These are phyloP conservation scores for Clohesyomyces aquaticus DNA, from an alignment of 495 filamentous ascomycete species.

Conservation along the genomic window DNA sequence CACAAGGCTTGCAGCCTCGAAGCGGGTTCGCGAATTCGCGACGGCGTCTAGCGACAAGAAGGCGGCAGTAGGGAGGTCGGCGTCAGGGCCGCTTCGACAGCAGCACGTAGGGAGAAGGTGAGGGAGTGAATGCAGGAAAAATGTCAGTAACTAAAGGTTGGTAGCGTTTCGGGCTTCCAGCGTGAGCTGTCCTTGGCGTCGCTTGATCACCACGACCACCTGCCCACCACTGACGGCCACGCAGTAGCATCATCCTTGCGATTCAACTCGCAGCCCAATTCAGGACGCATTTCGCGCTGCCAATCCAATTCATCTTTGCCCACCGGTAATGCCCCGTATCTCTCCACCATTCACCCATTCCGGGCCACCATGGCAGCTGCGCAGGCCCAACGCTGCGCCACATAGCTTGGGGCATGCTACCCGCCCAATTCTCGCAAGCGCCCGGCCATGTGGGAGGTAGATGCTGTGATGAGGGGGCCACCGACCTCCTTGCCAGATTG, in stretches of 20 bases:
- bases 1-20: background rate
- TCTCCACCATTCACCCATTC: background rate
- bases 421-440: background rate
- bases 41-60: background rate
- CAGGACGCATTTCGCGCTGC: background rate
- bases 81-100: background rate
- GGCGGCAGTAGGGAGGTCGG: background rate
- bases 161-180: conserved; percentile 1
- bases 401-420: background rate
- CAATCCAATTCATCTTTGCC: background rate
- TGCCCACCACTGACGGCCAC: background rate
- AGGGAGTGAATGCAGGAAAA: conserved; percentile 1
- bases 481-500: no score
- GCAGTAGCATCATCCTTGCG: background rate
- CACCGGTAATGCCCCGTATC: background rate
- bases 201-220: background rate
- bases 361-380: background rate
- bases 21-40: background rate
- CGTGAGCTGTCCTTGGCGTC: background rate
- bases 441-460: background rate
- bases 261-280: background rate
- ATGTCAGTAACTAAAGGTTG: background rate
- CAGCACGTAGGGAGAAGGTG: background rate
- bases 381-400: background rate
- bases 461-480: background rate